Percentiles rank a stretch among this genome's conserved stretches.
These are phyloP conservation scores for Medicago lupulina DNA, from an alignment of 306 rosid genomes.

Conservation along the genomic window DNA sequence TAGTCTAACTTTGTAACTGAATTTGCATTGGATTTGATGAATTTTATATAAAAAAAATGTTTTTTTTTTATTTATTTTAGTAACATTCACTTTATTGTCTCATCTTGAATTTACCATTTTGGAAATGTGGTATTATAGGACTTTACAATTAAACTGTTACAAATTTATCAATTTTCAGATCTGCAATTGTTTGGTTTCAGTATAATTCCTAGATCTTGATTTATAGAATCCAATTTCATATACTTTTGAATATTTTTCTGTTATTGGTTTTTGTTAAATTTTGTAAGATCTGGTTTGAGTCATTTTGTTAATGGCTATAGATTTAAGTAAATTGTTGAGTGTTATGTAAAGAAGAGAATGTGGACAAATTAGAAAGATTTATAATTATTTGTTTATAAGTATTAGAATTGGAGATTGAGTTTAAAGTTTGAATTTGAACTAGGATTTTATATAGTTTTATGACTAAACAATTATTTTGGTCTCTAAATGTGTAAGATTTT, in stretches of 20 bases:
- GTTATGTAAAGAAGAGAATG: neutral
- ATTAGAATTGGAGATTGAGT: neutral
- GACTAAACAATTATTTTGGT: neutral
- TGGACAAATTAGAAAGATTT: constrained; percentile 21
- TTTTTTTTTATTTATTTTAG: neutral
- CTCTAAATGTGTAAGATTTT: neutral
- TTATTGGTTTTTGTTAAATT: constrained; percentile 21
- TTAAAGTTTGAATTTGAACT: constrained; percentile 37
- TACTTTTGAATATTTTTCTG: too few relatives aligned
- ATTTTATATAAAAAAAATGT: neutral
- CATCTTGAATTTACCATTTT: constrained; percentile 38
- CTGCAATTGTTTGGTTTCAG: constrained; percentile 37
- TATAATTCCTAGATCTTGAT: constrained; percentile 45
- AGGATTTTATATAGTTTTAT: neutral
- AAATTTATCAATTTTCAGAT: constrained; percentile 14
- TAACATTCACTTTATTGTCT: constrained; percentile 11
- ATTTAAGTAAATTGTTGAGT: constrained; percentile 26
- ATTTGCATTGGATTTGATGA: neutral
- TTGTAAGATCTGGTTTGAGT: constrained; percentile 57
- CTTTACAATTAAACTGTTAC: neutral
- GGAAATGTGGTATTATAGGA: constrained; percentile 18
- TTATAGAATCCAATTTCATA: neutral
- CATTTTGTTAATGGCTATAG: constrained; percentile 19
- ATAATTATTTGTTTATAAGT: neutral
- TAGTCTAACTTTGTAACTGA: constrained; percentile 29